Evolutionary conservation across 2,329 filamentous ascomycete species (phyloP).

Genomic region (Trichoderma breve): DNA sequence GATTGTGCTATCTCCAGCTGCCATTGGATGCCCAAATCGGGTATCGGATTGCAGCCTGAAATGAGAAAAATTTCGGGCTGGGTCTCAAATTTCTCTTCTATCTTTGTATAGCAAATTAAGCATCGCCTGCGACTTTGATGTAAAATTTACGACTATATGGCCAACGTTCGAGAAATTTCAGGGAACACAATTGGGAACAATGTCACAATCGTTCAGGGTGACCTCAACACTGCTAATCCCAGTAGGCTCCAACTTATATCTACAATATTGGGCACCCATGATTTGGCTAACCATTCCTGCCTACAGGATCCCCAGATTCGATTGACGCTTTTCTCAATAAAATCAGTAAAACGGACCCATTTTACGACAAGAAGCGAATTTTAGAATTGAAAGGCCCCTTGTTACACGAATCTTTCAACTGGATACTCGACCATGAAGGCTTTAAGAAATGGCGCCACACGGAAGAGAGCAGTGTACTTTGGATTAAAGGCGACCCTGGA

Average conservation of each 20-base stretch:
- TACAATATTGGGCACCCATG: neutral
- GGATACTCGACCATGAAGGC: slow-evolving; percentile 32
- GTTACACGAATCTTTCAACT: slow-evolving; percentile 32
- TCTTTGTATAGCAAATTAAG: neutral
- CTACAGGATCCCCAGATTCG: neutral
- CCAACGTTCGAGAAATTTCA: neutral
- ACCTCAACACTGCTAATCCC: neutral
- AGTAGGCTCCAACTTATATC: neutral
- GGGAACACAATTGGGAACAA: neutral
- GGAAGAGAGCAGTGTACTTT: slow-evolving; percentile 30
- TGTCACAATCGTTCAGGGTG: neutral
- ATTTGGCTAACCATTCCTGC: neutral
- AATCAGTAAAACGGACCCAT: neutral
- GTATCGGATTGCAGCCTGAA: neutral
- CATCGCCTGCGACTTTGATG: too few relatives aligned
- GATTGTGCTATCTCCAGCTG: neutral
- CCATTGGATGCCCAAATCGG: neutral
- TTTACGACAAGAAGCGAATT: slow-evolving; percentile 35
- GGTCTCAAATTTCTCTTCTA: neutral
- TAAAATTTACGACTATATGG: neutral
- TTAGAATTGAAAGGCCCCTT: slow-evolving; percentile 36
- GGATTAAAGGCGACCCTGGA: slow-evolving; percentile 41
- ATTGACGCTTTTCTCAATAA: neutral
- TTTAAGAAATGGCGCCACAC: slow-evolving; percentile 26
- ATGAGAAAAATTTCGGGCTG: too few relatives aligned